A percentile compares a stretch with the other conserved stretches of the same genome.
phyloP scores from a whole-genome alignment of 306 rosid genomes.

The Canavalia gladiata region DNA sequence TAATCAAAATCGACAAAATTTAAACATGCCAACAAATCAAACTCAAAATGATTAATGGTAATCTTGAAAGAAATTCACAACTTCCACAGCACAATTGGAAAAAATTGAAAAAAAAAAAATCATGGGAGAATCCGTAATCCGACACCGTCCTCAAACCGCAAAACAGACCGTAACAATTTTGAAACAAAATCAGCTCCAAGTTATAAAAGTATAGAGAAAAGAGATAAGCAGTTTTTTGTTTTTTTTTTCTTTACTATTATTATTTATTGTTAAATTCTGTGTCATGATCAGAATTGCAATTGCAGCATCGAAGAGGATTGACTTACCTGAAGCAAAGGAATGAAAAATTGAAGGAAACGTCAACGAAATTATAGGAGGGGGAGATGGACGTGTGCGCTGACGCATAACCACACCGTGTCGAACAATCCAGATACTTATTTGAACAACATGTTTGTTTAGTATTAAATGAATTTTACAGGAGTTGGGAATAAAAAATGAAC shows the following conservation, averaged over 20 bases:
- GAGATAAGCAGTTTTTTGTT: background rate
- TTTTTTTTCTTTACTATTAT: too few species aligned
- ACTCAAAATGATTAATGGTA: background rate
- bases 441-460: too few species aligned
- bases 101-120: slow-evolving; percentile 43
- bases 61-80: background rate
- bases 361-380: slow-evolving; percentile 2
- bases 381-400: slow-evolving; percentile 36
- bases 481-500: too few species aligned
- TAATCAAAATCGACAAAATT: background rate
- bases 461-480: too few species aligned
- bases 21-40: background rate
- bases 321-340: slow-evolving; percentile 32
- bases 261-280: background rate
- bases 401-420: background rate
- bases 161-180: background rate
- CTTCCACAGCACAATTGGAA: background rate
- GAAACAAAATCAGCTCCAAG: slow-evolving; percentile 39
- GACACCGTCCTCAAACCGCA: slow-evolving; percentile 11
- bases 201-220: background rate
- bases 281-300: slow-evolving; percentile 14
- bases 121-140: slow-evolving; percentile 14
- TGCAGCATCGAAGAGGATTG: slow-evolving; percentile 12
- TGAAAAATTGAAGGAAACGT: background rate
- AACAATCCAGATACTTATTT: slow-evolving; percentile 11